Base-by-base conservation (phyloP, 208 protist genomes). In the Trypanosoma cruzi region DNA sequence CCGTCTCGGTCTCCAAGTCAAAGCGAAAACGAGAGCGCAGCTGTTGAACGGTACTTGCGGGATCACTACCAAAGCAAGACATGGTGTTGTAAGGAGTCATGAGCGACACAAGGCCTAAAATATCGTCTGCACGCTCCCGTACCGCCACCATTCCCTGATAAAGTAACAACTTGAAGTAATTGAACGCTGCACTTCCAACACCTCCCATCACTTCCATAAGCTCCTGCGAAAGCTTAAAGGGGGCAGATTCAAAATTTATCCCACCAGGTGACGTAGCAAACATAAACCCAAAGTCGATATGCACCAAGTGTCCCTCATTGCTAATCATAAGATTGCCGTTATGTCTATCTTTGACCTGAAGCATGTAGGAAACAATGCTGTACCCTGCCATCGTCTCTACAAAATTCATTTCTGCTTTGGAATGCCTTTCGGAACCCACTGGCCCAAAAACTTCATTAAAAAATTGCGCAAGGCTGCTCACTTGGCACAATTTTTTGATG, bases 201-300 rank as follows among this genome's bases (percentile, higher is more conserved):
- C 92, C 94, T 36, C 92, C 96, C 79, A 98, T 94, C 14, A 97
- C 80, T 66, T 98, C 96, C 34, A 98, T 80, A 26, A 95, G 88
- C 69, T 98, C 94, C 63, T 93, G 84, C 20, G 92, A 92, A 32
- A 98, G 81, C 70, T 98, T 98, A 77, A 98, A 98, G 2, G 95
- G 95, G 4, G 92, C 91, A 2, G 88, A 96, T 74, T 98, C 96
- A 75, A 98, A 97, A 64, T 96, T 96, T 26, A 98, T 71, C 32
- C 96, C 94, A 13, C 97, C 97, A 20, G 98, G 98, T 11, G 95
- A 98, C n/a, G 94, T 98, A 29, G 86, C 85, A 48, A 99, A 87
- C 46, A 99, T 89, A 75, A 99, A 99, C 16, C 98, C 98, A 86
- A 99, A 99, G 81, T 99, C 98, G 67, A 99, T 99, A 81, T 99